Conservation (phyloP, 1,284 basidiomycete species). For the Kwoniella shivajii region DNA sequence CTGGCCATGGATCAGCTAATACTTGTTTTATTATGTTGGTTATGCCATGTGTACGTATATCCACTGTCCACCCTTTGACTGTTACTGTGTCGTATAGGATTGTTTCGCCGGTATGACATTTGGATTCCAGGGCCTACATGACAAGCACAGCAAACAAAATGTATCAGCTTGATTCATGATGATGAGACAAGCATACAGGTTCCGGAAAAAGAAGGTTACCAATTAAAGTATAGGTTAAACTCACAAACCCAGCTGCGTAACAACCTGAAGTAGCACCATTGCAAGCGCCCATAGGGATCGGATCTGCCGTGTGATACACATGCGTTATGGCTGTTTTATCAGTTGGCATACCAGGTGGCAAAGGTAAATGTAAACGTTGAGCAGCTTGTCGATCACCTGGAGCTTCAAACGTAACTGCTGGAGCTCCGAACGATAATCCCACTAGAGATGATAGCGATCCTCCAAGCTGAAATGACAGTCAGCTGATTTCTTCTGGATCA, state of each 20-base stretch:
- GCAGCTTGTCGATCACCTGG: slow-evolving; percentile 90
- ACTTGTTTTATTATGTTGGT: slow-evolving; percentile 72
- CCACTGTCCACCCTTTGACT: slow-evolving; percentile 77
- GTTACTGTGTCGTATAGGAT: slow-evolving; percentile 87
- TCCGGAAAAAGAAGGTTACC: too few relatives aligned
- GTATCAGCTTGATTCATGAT: background rate
- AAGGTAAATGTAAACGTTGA: slow-evolving; percentile 80
- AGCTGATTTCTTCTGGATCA: background rate
- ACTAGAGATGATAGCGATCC: slow-evolving; percentile 84
- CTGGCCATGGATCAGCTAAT: slow-evolving; percentile 71
- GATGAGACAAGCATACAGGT: too few relatives aligned
- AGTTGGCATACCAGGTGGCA: slow-evolving; percentile 56
- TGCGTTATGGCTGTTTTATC: slow-evolving; percentile 57
- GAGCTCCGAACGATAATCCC: slow-evolving; percentile 88
- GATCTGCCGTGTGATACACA: slow-evolving; percentile 61
- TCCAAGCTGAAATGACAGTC: slow-evolving; percentile 60
- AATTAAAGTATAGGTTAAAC: slow-evolving; percentile 17
- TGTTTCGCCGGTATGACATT: slow-evolving; percentile 80
- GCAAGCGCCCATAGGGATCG: slow-evolving; percentile 56
- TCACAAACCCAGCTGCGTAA: slow-evolving; percentile 54
- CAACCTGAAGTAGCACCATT: slow-evolving; percentile 55
- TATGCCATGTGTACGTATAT: slow-evolving; percentile 77
- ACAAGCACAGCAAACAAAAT: background rate
- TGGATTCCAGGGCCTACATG: slow-evolving; percentile 49
- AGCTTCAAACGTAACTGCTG: slow-evolving; percentile 85